Evolutionary conservation across 2,329 filamentous ascomycete species (phyloP), one percentile per base, ranked within the genome.

Genomic region (Penicillium brevicompactum): DNA sequence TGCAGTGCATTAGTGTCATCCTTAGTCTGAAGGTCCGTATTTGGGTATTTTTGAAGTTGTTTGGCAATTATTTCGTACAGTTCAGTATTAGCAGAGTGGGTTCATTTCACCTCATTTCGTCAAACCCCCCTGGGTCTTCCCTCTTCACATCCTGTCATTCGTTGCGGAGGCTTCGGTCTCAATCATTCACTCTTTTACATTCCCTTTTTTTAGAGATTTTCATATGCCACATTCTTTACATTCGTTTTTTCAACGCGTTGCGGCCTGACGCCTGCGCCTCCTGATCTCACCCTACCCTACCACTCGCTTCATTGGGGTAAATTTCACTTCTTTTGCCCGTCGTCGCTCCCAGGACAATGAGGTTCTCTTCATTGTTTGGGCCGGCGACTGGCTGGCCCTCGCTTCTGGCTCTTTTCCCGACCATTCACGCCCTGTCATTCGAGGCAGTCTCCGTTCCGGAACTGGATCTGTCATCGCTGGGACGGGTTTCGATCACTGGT

Each of bases 401-500:
- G 47, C 46, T 70, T 49, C 53, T 72, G 53, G 61, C 60, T 37
- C 34, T 73, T 46, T 67, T 66, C 30, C 60, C 62, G 44, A 62
- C 58, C 50, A 62, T 62, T 52, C 61, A 65, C 59, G 73, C 70
- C 32, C 59, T 75, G 45, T 68, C 71, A 46, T 74, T 76, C 60
- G 67, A 69, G 22, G 60, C 72, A 9, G 68, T 75, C 32, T 64
- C 71, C 7, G 60, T 67, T 32, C 74, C 74, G 14, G 65, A 74
- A 13, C 59, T 99, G 70, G 89, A 96, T 70, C 82, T 96, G 56
- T 84, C 83, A 27, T 79, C 86, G 54, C 80, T 99, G 34, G 94
- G 94, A 55, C 86, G 89, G 65, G 87, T 97, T 63, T 92, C 90
- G 51, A 82, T 99, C 56, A 89, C 87, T 1, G 94, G 94, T 65